Evolutionary conservation across 129 eudicot genomes (phyloP), one percentile per base, ranked within the genome.

Genomic region (Flaveria brownii): DNA sequence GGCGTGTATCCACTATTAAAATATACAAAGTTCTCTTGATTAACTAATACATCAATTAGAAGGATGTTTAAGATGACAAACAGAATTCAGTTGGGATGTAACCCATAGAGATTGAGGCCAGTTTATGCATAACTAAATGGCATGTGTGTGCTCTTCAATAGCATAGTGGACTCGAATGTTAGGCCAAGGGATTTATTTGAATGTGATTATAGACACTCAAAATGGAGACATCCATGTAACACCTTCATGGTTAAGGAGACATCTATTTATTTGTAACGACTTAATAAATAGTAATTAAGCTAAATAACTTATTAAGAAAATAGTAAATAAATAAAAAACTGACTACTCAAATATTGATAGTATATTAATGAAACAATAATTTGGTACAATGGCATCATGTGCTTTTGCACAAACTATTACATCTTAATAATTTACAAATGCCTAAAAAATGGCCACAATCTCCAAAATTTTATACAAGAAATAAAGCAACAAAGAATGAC

Each of bases 391-490:
- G 75, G 64, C 55, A 67, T 73, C 45, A 46, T 65, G 84, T 66
- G 79, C 84, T 80, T 80, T 80, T 80, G 84, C 84, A 66, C 79
- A 67, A 36, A 66, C 33, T 67, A 25, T 80, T 73, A 80, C 84
- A 80, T 42, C 50, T 63, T 72, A 72, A 39, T 61, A 50, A 62
- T 9, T 56, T 55, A 26, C 26, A 73, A 80, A 73, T 74, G 63
- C 77, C 51, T 43, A 43, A 63, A 65, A 73, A 80, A 43, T 63
- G 77, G 62, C 67, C 20, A 65, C 74, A 80, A 73, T 2, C 74
- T 73, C 33, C 74, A 73, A 73, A 80, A 55, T 17, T 52, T 55
- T 80, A n/a, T 68, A 80, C 79, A 66, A 80, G 75, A 74, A 80
- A 67, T 80, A 56, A 25, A 43, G 75, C 45, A 68, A 80, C 75